Evolutionary conservation across 2,329 filamentous ascomycete genomes (phyloP).

Genomic region (Bertia moriformis): DNA sequence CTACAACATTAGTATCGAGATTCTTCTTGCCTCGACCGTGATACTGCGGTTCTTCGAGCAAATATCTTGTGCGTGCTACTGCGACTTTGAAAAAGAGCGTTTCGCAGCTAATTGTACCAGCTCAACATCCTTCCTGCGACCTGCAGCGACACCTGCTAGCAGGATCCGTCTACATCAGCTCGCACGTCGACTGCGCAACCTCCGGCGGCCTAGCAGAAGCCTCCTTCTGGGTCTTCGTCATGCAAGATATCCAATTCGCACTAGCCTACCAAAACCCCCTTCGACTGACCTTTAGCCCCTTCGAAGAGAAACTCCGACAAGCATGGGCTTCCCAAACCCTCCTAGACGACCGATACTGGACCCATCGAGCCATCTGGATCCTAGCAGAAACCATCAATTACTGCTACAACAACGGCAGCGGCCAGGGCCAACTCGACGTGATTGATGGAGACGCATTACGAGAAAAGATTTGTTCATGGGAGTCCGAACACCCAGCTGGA

Average conservation of each 20-base stretch:
- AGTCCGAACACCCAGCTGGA: neutral
- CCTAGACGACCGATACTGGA: conserved; percentile 1
- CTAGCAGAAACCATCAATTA: conserved; percentile 2
- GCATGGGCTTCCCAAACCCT: neutral
- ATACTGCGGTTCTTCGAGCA: conserved; percentile 2
- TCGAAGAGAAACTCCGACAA: conserved; percentile 1
- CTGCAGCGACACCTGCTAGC: conserved; percentile 2
- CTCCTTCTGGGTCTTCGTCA: conserved; percentile 3
- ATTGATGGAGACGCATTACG: neutral
- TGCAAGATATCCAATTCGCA: conserved; percentile 2
- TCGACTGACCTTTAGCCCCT: conserved; percentile 1
- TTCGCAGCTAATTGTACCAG: neutral
- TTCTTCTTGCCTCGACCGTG: conserved; percentile 2
- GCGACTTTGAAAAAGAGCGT: too few relatives aligned
- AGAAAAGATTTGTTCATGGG: conserved; percentile 1
- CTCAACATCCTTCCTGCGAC: conserved; percentile 1
- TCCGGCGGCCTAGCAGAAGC: conserved; percentile 2
- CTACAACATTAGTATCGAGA: conserved; percentile 1
- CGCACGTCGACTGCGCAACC: conserved; percentile 2
- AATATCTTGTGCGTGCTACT: conserved; percentile 1
- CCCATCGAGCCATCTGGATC: conserved; percentile 2
- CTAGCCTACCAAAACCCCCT: conserved; percentile 2
- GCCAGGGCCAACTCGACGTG: neutral
- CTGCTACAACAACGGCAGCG: conserved; percentile 1
- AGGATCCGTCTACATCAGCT: conserved; percentile 2